Evolutionary conservation across 495 filamentous ascomycete species (phyloP).

Genomic region (Podospora pseudoanserina): DNA sequence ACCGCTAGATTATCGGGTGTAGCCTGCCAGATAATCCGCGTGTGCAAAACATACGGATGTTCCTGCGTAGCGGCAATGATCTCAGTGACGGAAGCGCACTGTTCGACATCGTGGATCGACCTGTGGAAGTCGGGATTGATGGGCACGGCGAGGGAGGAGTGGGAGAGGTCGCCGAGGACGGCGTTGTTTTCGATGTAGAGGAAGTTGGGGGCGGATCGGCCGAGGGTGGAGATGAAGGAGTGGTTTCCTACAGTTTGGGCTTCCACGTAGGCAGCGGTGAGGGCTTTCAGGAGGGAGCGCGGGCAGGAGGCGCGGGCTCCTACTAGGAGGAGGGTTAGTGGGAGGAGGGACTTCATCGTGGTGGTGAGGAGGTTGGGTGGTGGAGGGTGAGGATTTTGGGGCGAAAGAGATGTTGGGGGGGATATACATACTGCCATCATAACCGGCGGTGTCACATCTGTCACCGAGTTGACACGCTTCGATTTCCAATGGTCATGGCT

Average conservation of each 20-base stretch:
- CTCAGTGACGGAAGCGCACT: constrained; percentile 49
- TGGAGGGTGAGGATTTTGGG: background rate
- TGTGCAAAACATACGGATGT: constrained; percentile 38
- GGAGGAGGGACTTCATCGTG: background rate
- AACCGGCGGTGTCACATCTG: background rate
- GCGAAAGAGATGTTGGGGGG: background rate
- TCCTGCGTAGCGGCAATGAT: constrained; percentile 40
- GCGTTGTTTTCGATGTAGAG: constrained; percentile 31
- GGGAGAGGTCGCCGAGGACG: constrained; percentile 31
- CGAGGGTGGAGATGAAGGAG: constrained; percentile 16
- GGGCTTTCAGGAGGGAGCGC: constrained; percentile 21
- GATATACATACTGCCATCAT: background rate
- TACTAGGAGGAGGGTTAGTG: constrained; percentile 6
- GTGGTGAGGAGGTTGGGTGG: background rate
- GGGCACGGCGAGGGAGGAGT: constrained; percentile 36
- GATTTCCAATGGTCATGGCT: background rate
- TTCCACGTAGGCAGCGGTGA: constrained; percentile 21
- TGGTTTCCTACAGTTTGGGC: constrained; percentile 24
- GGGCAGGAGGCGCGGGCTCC: constrained; percentile 23
- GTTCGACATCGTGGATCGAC: constrained; percentile 10
- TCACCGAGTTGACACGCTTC: background rate
- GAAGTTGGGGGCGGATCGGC: constrained; percentile 17
- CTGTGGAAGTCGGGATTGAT: constrained; percentile 43
- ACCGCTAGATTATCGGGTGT: constrained; percentile 38
- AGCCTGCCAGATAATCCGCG: constrained; percentile 32